Base-by-base conservation (phyloP, 345 rosid genomes). In the Gossypium longicalyx region DNA sequence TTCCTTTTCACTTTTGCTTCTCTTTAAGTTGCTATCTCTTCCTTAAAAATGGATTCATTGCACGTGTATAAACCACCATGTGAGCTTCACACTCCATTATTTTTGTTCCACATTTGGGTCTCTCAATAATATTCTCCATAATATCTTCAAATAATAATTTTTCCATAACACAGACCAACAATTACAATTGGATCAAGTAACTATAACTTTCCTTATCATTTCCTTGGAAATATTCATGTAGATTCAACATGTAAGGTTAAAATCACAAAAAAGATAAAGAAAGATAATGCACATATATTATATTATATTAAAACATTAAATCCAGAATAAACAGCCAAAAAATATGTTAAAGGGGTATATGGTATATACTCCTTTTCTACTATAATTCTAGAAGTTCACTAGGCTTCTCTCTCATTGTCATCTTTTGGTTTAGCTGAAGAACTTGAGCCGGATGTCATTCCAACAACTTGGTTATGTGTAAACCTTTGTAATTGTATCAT, bases 401-500 rank as follows among this genome's bases (percentile, higher is more conserved):
- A 76, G 76, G 77, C 80, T 77, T 87, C 89, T 73, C 78, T 87
- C 0, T 84, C 91, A 49, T 89, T 95, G 12, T 87, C 93, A 51
- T 90, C 98, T 76, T 86, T 90, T 29, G 89, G 78, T 82, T 86
- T 88, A 41, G 77, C 58, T n/a, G 89, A 86, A 71, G 97, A 88
- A 77, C 88, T 93, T 49, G 97, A 91, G 29, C 97, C 93, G 57
- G 96, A 85, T 15, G 94, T 80, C 88, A 93, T 89, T 77, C 97
- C 97, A 38, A 91, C 83, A 20, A 93, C 99, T 57, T 93, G 90
- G 49, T 82, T 88, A 77, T 90, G 91, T 20, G 93, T 89, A 82
- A 95, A 93, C 83, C 99, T 88, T 77, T 93, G 99, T 74, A 95
- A 82, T 83, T 95, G 97, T 78, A 90, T 91, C 99, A 95, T 95